Percentiles rank a stretch among this genome's conserved stretches.
Conservation (phyloP, 345 rosid genomes). For the Mallotus nudiflorus region DNA sequence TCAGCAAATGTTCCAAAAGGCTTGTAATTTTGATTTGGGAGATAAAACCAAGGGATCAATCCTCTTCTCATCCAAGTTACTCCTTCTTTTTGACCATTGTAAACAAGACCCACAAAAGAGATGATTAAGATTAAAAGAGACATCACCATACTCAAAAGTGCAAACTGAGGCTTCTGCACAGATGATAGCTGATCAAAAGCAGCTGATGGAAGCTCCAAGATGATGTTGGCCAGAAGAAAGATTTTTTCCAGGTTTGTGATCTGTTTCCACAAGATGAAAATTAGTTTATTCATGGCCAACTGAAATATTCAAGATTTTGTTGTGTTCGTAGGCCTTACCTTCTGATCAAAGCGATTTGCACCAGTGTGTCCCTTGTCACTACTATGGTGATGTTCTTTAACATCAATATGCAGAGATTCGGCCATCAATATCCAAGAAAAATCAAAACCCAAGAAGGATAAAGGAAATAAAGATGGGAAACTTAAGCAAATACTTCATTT, state of each 20-base stretch:
- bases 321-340: too few species aligned
- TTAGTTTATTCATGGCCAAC: neutral
- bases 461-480: too few species aligned
- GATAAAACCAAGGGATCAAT: neutral
- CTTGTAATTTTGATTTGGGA: neutral
- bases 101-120: constrained; percentile 13
- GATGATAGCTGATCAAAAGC: constrained; percentile 22
- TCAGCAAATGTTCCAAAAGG: constrained; percentile 7
- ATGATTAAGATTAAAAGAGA: constrained; percentile 5
- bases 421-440: too few species aligned
- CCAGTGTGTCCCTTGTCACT: too few species aligned
- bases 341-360: neutral
- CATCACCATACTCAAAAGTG: constrained; percentile 12
- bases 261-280: neutral
- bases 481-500: too few species aligned
- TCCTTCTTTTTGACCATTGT: neutral
- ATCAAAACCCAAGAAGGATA: too few species aligned
- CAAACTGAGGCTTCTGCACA: neutral
- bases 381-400: too few species aligned
- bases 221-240: constrained; percentile 8
- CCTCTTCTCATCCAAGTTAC: neutral
- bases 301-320: too few species aligned
- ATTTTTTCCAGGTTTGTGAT: constrained; percentile 5
- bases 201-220: constrained; percentile 17
- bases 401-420: neutral